These are phyloP conservation scores for Dactylis glomerata DNA, from an alignment of 176 grass and related monocot species.

Conservation along the genomic window DNA sequence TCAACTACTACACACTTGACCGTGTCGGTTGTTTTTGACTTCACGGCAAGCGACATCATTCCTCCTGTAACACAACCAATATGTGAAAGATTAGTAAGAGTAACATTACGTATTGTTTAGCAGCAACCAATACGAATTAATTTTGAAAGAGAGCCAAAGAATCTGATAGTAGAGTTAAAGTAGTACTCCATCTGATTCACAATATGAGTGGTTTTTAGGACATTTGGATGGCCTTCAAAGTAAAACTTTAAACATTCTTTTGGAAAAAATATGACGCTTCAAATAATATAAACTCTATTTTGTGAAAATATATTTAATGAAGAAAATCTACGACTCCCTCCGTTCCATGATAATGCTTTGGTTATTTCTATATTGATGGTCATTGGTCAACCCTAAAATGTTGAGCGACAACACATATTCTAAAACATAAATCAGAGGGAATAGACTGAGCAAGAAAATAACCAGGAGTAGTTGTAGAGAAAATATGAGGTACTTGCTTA, in stretches of 20 bases:
- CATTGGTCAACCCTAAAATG: background rate
- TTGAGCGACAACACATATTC: background rate
- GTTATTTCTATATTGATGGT: background rate
- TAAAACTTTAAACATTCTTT: background rate
- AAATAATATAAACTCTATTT: background rate
- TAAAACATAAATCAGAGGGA: background rate
- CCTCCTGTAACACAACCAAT: conserved; percentile 58
- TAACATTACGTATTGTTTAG: conserved; percentile 8
- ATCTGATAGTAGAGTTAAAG: background rate
- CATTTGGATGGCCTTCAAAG: background rate
- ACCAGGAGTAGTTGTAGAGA: background rate
- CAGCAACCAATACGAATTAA: conserved; percentile 15
- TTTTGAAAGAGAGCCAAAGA: conserved; percentile 10
- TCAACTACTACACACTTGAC: conserved; percentile 91
- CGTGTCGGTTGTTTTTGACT: conserved; percentile 68
- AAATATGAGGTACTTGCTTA: background rate
- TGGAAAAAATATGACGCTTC: background rate
- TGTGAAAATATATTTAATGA: background rate
- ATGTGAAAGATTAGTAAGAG: background rate
- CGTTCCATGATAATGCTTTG: background rate
- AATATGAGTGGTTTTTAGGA: background rate
- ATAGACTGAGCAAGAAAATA: background rate
- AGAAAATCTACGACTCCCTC: background rate
- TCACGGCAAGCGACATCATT: conserved; percentile 94
- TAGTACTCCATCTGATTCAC: background rate